Evolutionary conservation across 2,329 filamentous ascomycete genomes (phyloP).

Genomic region (Colletotrichum godetiae): DNA sequence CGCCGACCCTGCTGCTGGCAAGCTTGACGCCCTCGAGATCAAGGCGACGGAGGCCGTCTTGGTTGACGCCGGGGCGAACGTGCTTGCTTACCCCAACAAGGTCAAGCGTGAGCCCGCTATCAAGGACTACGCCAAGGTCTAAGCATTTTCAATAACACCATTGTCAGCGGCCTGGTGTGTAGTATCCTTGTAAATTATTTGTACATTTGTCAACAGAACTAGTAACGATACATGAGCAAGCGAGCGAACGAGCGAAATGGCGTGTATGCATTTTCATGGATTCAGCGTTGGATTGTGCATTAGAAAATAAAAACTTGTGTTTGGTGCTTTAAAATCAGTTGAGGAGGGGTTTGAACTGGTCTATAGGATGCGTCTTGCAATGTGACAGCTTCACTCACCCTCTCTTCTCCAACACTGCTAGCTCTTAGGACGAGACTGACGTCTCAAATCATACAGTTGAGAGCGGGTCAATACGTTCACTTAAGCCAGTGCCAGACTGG

Average conservation of each 20-base stretch:
- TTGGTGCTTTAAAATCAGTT: background rate
- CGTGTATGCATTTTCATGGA: background rate
- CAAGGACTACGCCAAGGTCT: constrained; percentile 2
- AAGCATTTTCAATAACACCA: background rate
- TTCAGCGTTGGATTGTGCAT: background rate
- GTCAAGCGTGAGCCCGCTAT: constrained; percentile 14
- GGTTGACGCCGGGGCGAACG: background rate
- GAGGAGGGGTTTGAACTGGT: no score
- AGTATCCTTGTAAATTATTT: background rate
- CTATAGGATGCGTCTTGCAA: no score
- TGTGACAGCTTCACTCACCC: no score
- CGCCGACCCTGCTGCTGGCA: constrained; percentile 3
- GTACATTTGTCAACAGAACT: background rate
- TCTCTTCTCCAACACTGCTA: no score
- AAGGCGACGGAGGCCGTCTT: constrained; percentile 6
- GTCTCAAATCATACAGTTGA: background rate
- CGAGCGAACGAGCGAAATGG: background rate
- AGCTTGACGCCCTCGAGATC: constrained; percentile 3
- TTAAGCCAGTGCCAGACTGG: background rate
- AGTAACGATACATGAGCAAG: background rate
- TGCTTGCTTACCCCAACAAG: constrained; percentile 8
- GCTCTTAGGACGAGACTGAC: no score
- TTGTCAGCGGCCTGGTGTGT: background rate
- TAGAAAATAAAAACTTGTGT: background rate
- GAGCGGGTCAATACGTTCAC: background rate